Evolutionary conservation across 169 alveolate genomes (phyloP), one percentile per base, ranked within the genome.

Genomic region (Eimeria falciformis): DNA sequence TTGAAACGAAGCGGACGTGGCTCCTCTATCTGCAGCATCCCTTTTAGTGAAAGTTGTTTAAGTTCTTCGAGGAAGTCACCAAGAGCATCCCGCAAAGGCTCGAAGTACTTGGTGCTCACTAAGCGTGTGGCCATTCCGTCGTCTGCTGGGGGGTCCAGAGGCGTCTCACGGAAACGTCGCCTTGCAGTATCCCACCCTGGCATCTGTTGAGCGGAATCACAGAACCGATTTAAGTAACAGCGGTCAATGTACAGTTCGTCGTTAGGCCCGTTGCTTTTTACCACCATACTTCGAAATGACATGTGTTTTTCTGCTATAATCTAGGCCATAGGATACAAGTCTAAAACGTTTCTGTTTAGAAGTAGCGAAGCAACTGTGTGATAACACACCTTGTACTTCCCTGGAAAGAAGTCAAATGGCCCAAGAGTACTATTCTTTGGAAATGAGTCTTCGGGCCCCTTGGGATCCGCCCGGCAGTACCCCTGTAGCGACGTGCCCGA

Each of bases 361-460:
- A 33, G 40, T 33, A 33, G 40, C 40, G 40, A 33, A 33, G 40
- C 40, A 33, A 33, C 40, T 33, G 40, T 33, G 40, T 33, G 40
- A 33, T 1, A 5, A 18, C 89, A 14, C 43, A 90, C 93, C 69
- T 90, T 90, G 84, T 90, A 90, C 90, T 90, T 90, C 37, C 93
- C 93, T 3, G 81, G 79, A 46, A 90, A 90, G 62, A 90, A 90
- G 81, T 90, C 81, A 58, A 27, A 90, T 11, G 93, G 93, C 43
- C 93, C 93, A 5, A 90, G 69, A 25, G 77, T 58, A 47, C 82
- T 81, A 56, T 81, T 81, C 1, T 43, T 56, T 29, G 90, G 90
- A n/a, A 81, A 81, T 17, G 77, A 53, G 40, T 81, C 90, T 47
- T 81, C 90, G 17, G 90, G 29, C 14, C 90, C 90, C 5, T 81